Evolutionary conservation across 1,139 yeast genomes (phyloP).

Genomic region (Pneumocystis murina): DNA sequence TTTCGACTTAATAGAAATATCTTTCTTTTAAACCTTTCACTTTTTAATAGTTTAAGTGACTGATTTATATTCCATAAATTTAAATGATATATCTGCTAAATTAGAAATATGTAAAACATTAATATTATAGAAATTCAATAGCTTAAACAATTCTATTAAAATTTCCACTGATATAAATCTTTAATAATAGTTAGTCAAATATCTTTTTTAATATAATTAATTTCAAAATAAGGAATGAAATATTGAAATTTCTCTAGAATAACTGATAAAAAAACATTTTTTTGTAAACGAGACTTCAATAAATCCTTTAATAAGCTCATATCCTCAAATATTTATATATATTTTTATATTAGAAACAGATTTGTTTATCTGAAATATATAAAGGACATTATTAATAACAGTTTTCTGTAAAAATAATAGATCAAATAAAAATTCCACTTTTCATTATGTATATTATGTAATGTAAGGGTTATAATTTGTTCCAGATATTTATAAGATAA

Average conservation of each 20-base stretch:
- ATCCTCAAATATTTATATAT: not conserved
- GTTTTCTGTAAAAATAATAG: not conserved
- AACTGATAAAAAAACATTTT: not conserved
- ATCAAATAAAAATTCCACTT: not conserved
- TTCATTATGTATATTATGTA: not conserved
- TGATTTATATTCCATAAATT: constrained; percentile 1
- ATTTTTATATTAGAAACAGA: not conserved
- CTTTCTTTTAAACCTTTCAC: not conserved
- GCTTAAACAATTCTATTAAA: not conserved
- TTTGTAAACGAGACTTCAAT: not conserved
- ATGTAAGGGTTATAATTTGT: not conserved
- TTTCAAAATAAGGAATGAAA: not conserved
- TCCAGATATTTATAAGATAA: not conserved
- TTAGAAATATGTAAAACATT: not conserved
- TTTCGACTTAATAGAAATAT: not conserved
- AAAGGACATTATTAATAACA: not conserved
- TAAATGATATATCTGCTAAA: not conserved
- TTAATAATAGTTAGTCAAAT: not conserved
- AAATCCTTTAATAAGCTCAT: not conserved
- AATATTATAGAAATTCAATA: not conserved
- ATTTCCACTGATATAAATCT: not conserved
- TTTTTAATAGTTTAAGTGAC: not conserved
- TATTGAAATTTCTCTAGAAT: not conserved
- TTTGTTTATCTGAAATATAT: not conserved
- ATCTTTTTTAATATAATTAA: not conserved